Evolutionary conservation across 1,284 basidiomycete species (phyloP), one percentile per base, ranked within the genome.

Genomic region (Volvariella surrecta): DNA sequence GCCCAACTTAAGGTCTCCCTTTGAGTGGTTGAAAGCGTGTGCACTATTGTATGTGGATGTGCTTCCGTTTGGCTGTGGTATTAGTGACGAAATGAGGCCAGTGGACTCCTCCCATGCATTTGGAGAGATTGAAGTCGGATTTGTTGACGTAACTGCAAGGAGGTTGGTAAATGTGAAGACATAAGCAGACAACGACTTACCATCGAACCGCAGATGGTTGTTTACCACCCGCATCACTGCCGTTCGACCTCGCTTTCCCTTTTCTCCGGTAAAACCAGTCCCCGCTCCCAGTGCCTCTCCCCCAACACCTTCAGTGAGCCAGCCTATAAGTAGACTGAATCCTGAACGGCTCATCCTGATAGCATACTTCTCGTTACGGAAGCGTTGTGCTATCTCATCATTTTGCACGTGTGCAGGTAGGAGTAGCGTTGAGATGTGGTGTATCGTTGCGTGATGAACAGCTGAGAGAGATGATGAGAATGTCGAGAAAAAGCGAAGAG

Each of bases 151-250:
- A 1, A 91, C 86, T 81, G 59, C 35, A 45, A 40, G 44, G 46
- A 40, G 47, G 56, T 58, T 60, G 61, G 52, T 48, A 52, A 45
- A 45, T 39, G 42, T 42, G 19, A 32, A 28, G 42, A 24, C 10
- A 21, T 39, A 40, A 50, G 42, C 43, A 45, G 42, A 42, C 17
- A 38, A 47, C 24, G 35, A 58, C 61, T 67, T 64, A 93, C 93
- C 87, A 58, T 96, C 88, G 52, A 99, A 88, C 37, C 83, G 79
- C 38, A 98, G 73, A 53, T 93, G 83, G 59, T 93, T 93, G 61
- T 97, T 96, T 42, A 99, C 85, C 37, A 99, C 91, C 39, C 85
- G 79, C 76, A 97, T 86, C 47, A 98, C 86, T 7, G 90, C 82
- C 44, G 89, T 75, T 54, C 89, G 66, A 24, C 87, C 86, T 48